A percentile compares a stretch with the other conserved stretches of the same genome.
These are phyloP conservation scores for Talaromyces pinophilus DNA, from an alignment of 2,329 filamentous ascomycete species.

Conservation along the genomic window DNA sequence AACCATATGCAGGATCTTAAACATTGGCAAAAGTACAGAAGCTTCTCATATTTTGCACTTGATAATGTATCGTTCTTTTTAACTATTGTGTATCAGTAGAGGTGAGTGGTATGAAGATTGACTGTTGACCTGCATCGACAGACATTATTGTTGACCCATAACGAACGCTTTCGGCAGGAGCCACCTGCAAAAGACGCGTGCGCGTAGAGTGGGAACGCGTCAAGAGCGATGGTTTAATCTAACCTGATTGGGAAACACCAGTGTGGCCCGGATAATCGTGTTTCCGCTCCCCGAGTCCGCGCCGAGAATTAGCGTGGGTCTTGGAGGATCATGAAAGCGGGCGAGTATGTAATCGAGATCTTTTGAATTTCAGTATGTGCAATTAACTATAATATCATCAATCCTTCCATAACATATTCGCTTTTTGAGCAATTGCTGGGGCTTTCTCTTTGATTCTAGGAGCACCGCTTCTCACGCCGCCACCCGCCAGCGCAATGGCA, in stretches of 20 bases:
- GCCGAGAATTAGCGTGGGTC: neutral
- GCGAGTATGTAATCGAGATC: neutral
- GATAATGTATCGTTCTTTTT: neutral
- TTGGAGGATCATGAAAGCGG: neutral
- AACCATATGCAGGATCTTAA: conserved; percentile 23
- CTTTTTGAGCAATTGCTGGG: neutral
- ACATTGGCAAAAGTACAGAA: conserved; percentile 15
- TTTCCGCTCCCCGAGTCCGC: conserved; percentile 7
- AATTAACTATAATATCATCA: neutral
- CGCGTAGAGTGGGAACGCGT: conserved; percentile 17
- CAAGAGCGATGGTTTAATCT: neutral
- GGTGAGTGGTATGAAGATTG: neutral
- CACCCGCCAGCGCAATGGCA: conserved; percentile 36
- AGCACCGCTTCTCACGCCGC: neutral
- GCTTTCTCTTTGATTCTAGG: neutral
- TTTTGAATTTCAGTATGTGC: neutral
- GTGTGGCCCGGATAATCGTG: neutral
- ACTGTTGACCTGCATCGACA: neutral
- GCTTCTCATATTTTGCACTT: neutral
- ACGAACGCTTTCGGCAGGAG: conserved; percentile 5
- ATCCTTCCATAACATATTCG: neutral
- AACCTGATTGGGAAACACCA: neutral
- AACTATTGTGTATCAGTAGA: neutral
- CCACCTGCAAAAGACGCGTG: conserved; percentile 7
- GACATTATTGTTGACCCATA: neutral